Evolutionary conservation across 2,329 filamentous ascomycete genomes (phyloP).

Genomic region (Nigrospora sphaerica): DNA sequence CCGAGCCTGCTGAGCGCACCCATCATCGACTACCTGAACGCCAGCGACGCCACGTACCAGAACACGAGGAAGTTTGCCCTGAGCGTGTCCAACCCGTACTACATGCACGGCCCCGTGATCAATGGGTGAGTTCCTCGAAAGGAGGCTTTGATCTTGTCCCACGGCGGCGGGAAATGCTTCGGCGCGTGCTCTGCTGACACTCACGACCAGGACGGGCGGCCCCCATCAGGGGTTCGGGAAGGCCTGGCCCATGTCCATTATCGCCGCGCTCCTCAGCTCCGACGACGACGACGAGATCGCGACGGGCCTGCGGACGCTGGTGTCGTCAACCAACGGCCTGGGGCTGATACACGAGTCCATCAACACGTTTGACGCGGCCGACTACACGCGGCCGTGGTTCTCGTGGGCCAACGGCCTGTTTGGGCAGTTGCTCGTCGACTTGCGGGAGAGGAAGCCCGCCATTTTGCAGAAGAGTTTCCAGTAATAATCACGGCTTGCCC

Average conservation of each 20-base stretch:
- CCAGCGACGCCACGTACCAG: constrained; percentile 60
- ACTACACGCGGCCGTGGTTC: constrained; percentile 50
- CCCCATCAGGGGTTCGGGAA: constrained; percentile 54
- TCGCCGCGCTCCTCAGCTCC: constrained; percentile 48
- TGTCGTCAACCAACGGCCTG: constrained; percentile 63
- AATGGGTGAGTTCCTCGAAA: constrained; percentile 31
- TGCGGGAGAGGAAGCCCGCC: constrained; percentile 63
- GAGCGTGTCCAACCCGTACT: constrained; percentile 73
- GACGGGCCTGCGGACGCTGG: constrained; percentile 51
- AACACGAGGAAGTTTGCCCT: constrained; percentile 77
- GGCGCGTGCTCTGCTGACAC: too few relatives aligned
- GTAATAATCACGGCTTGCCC: background rate
- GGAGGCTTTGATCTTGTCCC: background rate
- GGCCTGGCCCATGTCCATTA: constrained; percentile 50
- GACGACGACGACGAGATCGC: constrained; percentile 70
- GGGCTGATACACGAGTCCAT: constrained; percentile 79
- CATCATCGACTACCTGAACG: constrained; percentile 52
- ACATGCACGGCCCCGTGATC: constrained; percentile 57
- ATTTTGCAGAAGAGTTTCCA: constrained; percentile 30
- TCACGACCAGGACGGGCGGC: constrained; percentile 39
- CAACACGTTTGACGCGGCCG: constrained; percentile 50
- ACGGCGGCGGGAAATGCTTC: too few relatives aligned
- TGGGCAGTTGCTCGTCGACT: constrained; percentile 72
- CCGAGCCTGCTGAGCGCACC: constrained; percentile 60
- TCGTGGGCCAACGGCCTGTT: constrained; percentile 88